These are phyloP conservation scores for Rhodotorula sp. DNA, from an alignment of 1,284 basidiomycete species.

Conservation along the genomic window DNA sequence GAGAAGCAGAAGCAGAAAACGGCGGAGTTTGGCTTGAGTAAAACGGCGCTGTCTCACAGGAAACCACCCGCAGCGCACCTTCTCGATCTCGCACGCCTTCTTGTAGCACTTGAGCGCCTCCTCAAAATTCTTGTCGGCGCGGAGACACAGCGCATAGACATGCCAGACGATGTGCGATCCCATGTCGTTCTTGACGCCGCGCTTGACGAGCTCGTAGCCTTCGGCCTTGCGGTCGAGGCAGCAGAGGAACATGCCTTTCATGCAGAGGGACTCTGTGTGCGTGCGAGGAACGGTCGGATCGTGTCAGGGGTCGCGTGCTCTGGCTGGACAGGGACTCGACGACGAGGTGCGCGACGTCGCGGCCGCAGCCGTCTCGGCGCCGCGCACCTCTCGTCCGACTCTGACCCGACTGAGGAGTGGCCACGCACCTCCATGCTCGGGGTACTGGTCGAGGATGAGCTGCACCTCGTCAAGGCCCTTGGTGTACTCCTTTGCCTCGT, in stretches of 20 bases:
- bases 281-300: no score
- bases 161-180: conserved; percentile 98
- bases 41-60: not conserved
- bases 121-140: conserved; percentile 83
- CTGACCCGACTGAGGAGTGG: not conserved
- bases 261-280: conserved; percentile 76
- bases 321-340: no score
- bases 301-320: no score
- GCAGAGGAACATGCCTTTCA: conserved; percentile 85
- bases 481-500: conserved; percentile 87
- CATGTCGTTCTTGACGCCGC: conserved; percentile 82
- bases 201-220: conserved; percentile 80
- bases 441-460: conserved; percentile 89
- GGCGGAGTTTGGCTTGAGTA: not conserved
- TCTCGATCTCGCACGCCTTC: conserved; percentile 81
- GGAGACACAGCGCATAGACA: conserved; percentile 89
- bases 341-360: not conserved
- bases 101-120: conserved; percentile 76
- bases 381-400: not conserved
- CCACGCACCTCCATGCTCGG: conserved; percentile 83
- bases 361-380: not conserved
- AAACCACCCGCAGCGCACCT: conserved; percentile 57
- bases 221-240: conserved; percentile 81
- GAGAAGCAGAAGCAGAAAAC: not conserved
- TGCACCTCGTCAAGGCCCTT: conserved; percentile 90